phyloP scores from a whole-genome alignment of 306 rosid species.

The Nissolia schottii region DNA sequence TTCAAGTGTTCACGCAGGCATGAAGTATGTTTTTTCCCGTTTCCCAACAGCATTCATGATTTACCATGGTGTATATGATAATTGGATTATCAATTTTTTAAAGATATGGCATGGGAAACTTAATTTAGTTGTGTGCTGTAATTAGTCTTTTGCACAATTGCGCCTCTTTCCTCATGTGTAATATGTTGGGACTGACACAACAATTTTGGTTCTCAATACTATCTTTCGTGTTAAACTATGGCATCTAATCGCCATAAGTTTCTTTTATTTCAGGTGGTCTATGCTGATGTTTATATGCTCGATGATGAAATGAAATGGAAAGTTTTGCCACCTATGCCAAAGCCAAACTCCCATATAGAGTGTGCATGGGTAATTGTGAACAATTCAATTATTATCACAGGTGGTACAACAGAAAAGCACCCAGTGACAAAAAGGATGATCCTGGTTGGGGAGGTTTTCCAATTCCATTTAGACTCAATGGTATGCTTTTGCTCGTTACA shows the following conservation, averaged over 20 bases:
- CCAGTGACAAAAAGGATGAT: conserved; percentile 79
- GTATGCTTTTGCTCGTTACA: conserved; percentile 36
- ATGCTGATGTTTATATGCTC: conserved; percentile 77
- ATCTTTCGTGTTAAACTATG: neutral
- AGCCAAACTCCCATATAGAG: conserved; percentile 82
- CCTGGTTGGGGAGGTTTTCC: conserved; percentile 84
- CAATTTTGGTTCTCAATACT: neutral
- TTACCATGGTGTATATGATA: neutral
- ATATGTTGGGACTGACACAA: neutral
- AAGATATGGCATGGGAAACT: neutral
- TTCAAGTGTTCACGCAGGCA: conserved; percentile 91
- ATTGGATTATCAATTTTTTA: neutral
- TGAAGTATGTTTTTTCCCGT: conserved; percentile 48
- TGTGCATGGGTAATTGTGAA: conserved; percentile 73
- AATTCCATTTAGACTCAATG: conserved; percentile 54
- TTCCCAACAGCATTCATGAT: neutral
- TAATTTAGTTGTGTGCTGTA: neutral
- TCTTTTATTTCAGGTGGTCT: conserved; percentile 59
- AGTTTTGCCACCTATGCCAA: conserved; percentile 69
- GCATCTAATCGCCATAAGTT: neutral
- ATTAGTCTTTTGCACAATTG: neutral
- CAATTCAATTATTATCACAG: conserved; percentile 70
- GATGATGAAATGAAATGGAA: conserved; percentile 86
- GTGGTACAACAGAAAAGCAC: conserved; percentile 92
- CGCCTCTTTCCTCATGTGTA: neutral